These are phyloP conservation scores for Sphagnum contortum DNA, from an alignment of 225 moss, liverwort and hornwort genomes.

Conservation along the genomic window DNA sequence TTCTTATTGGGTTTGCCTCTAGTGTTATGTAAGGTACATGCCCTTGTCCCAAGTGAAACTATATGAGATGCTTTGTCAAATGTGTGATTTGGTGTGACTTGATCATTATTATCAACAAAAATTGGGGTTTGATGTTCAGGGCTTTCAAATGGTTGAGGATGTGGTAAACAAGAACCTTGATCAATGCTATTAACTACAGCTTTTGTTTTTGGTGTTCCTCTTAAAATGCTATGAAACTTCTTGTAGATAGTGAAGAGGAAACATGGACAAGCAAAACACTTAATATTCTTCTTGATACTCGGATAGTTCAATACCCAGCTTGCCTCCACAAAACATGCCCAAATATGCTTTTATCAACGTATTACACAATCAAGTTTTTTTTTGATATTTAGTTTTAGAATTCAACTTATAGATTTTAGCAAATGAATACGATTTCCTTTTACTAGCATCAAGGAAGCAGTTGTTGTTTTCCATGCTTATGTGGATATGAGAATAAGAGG, in stretches of 20 bases:
- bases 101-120: no score
- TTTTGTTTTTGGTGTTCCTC: no score
- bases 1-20: no score
- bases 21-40: no score
- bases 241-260: constrained; percentile 67
- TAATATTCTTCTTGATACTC: constrained; percentile 85
- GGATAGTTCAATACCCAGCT: constrained; percentile 59
- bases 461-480: constrained; percentile 84
- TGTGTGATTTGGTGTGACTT: no score
- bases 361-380: background rate
- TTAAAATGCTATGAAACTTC: background rate
- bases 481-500: constrained; percentile 93
- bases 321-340: background rate
- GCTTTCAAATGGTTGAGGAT: no score
- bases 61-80: no score
- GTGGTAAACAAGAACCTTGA: no score
- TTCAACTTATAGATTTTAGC: constrained; percentile 97
- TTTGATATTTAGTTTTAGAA: background rate
- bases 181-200: no score
- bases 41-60: no score
- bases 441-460: constrained; percentile 89
- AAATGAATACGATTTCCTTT: constrained; percentile 91
- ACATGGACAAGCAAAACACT: constrained; percentile 93
- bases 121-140: no score
- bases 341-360: background rate